Base-by-base conservation (phyloP, 805 yeast species). In the Candida silvicultrix region DNA sequence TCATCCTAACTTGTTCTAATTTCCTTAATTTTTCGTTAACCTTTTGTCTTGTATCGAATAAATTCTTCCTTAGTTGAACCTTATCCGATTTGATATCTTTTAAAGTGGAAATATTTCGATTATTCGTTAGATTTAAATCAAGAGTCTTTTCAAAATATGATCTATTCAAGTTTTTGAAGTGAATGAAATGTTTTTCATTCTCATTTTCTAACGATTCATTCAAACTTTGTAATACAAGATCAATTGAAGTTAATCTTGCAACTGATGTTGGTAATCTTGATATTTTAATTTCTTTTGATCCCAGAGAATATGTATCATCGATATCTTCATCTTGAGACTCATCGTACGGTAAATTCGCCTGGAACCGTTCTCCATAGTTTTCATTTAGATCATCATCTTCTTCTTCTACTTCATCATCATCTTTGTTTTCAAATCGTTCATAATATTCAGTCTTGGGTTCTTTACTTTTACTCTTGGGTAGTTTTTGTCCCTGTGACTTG, bases 91-190 rank as follows among this genome's bases (percentile, higher is more conserved):
- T 65, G 5, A 61, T 49, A 20, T 56, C 59, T 10, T 54, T 47
- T 20, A 70, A 51, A 34, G 67, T 64, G 22, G 54, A 53, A 12
- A 56, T 43, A n/a, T 67, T 51, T 20, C 60, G 51, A 38, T 68
- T 64, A 50, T 67, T 70, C 2, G 64, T 55, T 38, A 71, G 46
- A 44, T 64, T 60, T 6, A 65, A 44, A 51, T 71, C 75, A 29
- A 70, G 55, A 22, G 68, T 49, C 12, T 57, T 54, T 2, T 51
- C 52, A 38, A 70, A 63, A 57, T 66, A 64, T 3, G 45, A 43
- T 14, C 54, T 52, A n/a, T 63, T 45, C n/a, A 53, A 37, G 2
- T 49, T 47, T 6, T 47, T 41, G 48, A 65, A 68, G 9, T 44
- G 54, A 2, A 43, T 38, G 8, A 53, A 47, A 31, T 48, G 42